Conservation (phyloP, 2,329 filamentous ascomycete species). For the Hymenoscyphus salicellus region DNA sequence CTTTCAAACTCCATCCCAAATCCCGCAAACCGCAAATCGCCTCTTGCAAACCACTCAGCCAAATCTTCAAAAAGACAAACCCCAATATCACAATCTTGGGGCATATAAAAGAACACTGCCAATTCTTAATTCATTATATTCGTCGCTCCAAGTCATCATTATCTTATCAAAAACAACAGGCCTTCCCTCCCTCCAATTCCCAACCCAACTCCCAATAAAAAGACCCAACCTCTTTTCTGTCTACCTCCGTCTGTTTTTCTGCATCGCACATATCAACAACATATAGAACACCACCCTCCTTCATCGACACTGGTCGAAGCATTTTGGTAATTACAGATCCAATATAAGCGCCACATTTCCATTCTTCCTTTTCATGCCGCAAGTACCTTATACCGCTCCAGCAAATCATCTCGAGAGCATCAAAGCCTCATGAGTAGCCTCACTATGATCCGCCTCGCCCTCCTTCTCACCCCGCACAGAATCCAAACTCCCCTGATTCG, state of each 20-base stretch:
- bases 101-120: too few species aligned
- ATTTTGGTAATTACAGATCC: slow-evolving; percentile 4
- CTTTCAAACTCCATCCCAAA: background rate
- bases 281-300: background rate
- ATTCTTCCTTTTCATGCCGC: background rate
- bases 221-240: background rate
- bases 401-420: slow-evolving; percentile 25
- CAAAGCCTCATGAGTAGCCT: slow-evolving; percentile 37
- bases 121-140: slow-evolving; percentile 13
- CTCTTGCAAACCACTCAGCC: too few species aligned
- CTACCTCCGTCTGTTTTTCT: background rate
- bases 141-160: slow-evolving; percentile 11
- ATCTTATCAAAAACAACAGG: slow-evolving; percentile 11
- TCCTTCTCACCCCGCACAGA: slow-evolving; percentile 45
- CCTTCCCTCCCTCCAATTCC: background rate
- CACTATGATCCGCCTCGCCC: slow-evolving; percentile 31
- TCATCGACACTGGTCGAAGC: background rate
- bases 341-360: background rate
- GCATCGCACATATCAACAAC: background rate
- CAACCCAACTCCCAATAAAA: slow-evolving; percentile 2
- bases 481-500: slow-evolving; percentile 42
- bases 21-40: too few species aligned
- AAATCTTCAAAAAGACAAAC: too few species aligned
- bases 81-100: background rate
- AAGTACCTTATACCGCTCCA: too few species aligned